Evolutionary conservation across 129 eudicot genomes (phyloP).

Genomic region (Chrysanthemum makinoi): DNA sequence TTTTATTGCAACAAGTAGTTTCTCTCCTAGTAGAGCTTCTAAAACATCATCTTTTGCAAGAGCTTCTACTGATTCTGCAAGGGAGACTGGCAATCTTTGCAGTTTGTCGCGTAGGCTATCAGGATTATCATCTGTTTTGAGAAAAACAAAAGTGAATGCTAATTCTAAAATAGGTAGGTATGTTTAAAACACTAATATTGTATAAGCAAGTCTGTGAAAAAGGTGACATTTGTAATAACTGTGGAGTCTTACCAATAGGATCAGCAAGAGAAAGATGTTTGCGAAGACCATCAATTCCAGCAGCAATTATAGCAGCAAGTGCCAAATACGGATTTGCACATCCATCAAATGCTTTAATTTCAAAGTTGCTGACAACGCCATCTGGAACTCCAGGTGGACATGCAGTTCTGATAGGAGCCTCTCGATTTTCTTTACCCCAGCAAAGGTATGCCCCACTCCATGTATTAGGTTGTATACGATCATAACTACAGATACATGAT

Average conservation of each 20-base stretch:
- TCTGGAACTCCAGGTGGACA: slow-evolving; percentile 89
- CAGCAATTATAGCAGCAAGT: slow-evolving; percentile 79
- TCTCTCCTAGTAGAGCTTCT: slow-evolving; percentile 71
- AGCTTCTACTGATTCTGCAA: slow-evolving; percentile 80
- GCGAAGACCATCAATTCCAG: slow-evolving; percentile 89
- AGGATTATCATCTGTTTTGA: slow-evolving; percentile 74
- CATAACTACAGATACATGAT: slow-evolving; percentile 53
- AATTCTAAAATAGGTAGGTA: no score
- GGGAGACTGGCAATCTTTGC: slow-evolving; percentile 70
- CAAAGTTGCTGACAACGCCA: slow-evolving; percentile 92
- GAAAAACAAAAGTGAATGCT: neutral
- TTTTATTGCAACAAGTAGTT: slow-evolving; percentile 63
- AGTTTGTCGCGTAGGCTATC: slow-evolving; percentile 47
- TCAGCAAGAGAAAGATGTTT: slow-evolving; percentile 59
- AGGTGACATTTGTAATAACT: slow-evolving; percentile 4
- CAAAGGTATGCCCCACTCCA: slow-evolving; percentile 98
- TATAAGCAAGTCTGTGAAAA: neutral
- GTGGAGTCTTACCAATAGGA: slow-evolving; percentile 66
- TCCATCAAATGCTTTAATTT: slow-evolving; percentile 89
- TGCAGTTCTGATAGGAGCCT: slow-evolving; percentile 91
- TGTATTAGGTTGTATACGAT: slow-evolving; percentile 89
- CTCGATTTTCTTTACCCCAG: slow-evolving; percentile 96
- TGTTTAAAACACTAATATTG: neutral
- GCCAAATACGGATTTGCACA: slow-evolving; percentile 93
- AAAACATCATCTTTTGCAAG: slow-evolving; percentile 61